Conservation (phyloP, 345 rosid genomes). For the Pistacia integerrima region DNA sequence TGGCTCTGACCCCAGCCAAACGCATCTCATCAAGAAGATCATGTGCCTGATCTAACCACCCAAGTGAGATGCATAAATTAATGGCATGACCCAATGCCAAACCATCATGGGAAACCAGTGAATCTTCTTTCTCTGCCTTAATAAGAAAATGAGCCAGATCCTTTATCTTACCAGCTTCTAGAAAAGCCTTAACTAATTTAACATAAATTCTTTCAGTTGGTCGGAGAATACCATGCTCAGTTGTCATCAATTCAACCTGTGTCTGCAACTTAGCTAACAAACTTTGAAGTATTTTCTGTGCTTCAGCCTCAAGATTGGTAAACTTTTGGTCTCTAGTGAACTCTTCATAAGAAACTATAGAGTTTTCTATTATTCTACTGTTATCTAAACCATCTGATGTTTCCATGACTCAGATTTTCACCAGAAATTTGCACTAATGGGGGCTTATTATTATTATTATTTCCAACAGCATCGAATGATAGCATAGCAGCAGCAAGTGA, state of each 20-base stretch:
- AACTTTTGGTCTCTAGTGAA: conserved; percentile 58
- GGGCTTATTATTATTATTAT: conserved; percentile 30
- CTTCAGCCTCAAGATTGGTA: conserved; percentile 61
- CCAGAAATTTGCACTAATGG: conserved; percentile 27
- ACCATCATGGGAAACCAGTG: conserved; percentile 66
- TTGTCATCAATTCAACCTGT: conserved; percentile 64
- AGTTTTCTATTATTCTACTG: conserved; percentile 12
- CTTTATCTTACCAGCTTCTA: conserved; percentile 71
- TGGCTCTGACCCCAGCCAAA: conserved; percentile 64
- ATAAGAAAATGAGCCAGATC: conserved; percentile 75
- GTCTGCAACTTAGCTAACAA: conserved; percentile 57
- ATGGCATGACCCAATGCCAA: conserved; percentile 65
- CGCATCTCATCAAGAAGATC: conserved; percentile 95
- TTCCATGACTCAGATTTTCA: conserved; percentile 24
- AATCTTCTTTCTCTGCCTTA: conserved; percentile 73
- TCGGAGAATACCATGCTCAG: conserved; percentile 75
- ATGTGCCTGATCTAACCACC: conserved; percentile 89
- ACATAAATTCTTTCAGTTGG: conserved; percentile 72
- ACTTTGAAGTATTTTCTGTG: conserved; percentile 50
- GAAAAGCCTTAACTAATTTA: conserved; percentile 76
- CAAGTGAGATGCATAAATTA: conserved; percentile 78
- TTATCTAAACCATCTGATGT: conserved; percentile 19
- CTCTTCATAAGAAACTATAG: conserved; percentile 52
- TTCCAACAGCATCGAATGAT: conserved; percentile 23
- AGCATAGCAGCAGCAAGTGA: conserved; percentile 68